These are phyloP conservation scores for Karstenula rhodostoma DNA, from an alignment of 2,329 filamentous ascomycete species.

Conservation along the genomic window DNA sequence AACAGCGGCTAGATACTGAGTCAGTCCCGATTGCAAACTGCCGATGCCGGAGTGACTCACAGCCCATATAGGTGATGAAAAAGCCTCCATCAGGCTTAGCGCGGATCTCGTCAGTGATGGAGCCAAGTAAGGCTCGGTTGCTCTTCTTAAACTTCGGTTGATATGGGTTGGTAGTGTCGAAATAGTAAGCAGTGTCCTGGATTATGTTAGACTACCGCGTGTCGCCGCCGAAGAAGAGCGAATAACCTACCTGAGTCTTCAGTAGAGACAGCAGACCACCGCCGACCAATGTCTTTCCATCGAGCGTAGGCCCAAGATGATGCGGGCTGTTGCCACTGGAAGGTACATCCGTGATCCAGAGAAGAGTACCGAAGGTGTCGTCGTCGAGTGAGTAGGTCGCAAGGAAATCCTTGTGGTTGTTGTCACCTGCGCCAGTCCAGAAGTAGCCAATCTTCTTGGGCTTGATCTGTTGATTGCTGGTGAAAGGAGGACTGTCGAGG, in stretches of 20 bases:
- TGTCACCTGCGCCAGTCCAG: conserved; percentile 69
- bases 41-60: conserved; percentile 25
- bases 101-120: conserved; percentile 69
- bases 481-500: conserved; percentile 62
- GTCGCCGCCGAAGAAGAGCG: neutral
- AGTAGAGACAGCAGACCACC: conserved; percentile 66
- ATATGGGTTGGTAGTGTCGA: conserved; percentile 67
- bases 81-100: conserved; percentile 70
- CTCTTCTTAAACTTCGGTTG: conserved; percentile 66
- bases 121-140: conserved; percentile 66
- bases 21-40: neutral
- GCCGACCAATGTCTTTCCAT: conserved; percentile 66
- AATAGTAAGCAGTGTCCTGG: conserved; percentile 69
- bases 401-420: conserved; percentile 66
- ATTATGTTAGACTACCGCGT: conserved; percentile 7
- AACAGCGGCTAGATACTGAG: conserved; percentile 52
- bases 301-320: conserved; percentile 63
- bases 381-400: conserved; percentile 68
- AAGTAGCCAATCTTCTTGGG: conserved; percentile 73
- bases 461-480: conserved; percentile 60
- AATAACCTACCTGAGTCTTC: conserved; percentile 58
- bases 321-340: conserved; percentile 68
- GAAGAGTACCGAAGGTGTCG: conserved; percentile 68
- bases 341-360: conserved; percentile 66
- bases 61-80: conserved; percentile 70